A percentile compares a stretch with the other conserved stretches of the same genome.
These are phyloP conservation scores for Powellomyces hirtus DNA, from an alignment of 192 early-diverging fungal genomes.

Conservation along the genomic window DNA sequence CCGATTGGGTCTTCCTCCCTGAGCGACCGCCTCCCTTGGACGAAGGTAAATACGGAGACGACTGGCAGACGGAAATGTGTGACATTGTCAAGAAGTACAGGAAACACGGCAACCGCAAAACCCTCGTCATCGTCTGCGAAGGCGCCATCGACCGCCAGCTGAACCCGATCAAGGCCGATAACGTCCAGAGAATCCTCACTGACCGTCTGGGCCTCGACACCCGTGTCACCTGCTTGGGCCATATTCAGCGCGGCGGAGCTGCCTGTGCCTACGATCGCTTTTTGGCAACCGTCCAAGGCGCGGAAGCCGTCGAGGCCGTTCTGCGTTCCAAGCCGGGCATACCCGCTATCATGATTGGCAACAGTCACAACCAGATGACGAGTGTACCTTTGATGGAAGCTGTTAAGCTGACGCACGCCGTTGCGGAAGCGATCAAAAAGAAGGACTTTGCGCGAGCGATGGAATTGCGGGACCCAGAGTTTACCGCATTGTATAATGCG, in stretches of 20 bases:
- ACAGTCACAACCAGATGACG: slow-evolving; percentile 85
- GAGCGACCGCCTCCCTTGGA: slow-evolving; percentile 78
- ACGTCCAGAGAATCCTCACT: slow-evolving; percentile 79
- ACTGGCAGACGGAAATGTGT: slow-evolving; percentile 91
- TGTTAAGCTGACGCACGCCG: slow-evolving; percentile 82
- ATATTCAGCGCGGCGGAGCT: slow-evolving; percentile 92
- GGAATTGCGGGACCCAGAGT: slow-evolving; percentile 83
- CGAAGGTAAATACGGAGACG: slow-evolving; percentile 53
- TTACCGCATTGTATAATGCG: slow-evolving; percentile 53
- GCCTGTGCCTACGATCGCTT: slow-evolving; percentile 90
- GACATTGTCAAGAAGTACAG: slow-evolving; percentile 71
- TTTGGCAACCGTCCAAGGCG: slow-evolving; percentile 90
- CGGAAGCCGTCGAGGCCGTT: slow-evolving; percentile 91
- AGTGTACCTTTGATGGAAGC: slow-evolving; percentile 88
- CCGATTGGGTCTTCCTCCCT: slow-evolving; percentile 95
- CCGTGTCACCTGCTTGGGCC: slow-evolving; percentile 90
- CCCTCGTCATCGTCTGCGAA: slow-evolving; percentile 94
- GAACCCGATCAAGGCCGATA: slow-evolving; percentile 82
- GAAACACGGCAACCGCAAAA: slow-evolving; percentile 82
- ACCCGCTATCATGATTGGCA: slow-evolving; percentile 93
- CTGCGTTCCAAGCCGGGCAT: slow-evolving; percentile 76
- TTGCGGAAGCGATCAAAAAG: slow-evolving; percentile 75
- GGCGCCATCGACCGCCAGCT: slow-evolving; percentile 90
- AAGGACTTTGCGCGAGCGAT: slow-evolving; percentile 90
- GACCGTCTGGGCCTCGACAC: slow-evolving; percentile 83